Evolutionary conservation across 2,329 filamentous ascomycete genomes (phyloP), one percentile per base, ranked within the genome.

Genomic region (Bipolaris victoriae): DNA sequence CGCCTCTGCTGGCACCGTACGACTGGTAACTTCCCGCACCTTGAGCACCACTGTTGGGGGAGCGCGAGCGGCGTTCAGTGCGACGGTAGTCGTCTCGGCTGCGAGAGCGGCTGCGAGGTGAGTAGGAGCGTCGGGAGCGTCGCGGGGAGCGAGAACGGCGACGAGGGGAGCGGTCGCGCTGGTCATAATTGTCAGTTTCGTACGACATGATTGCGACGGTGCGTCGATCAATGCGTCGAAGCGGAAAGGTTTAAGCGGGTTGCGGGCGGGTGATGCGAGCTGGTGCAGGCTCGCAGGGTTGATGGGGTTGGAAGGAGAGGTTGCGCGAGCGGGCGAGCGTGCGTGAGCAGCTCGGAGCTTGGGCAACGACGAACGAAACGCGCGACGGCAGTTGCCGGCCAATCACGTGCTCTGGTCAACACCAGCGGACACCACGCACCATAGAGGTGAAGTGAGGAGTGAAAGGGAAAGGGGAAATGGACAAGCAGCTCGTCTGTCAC

Each of bases 11-110:
- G 86, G 73, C 73, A 68, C 74, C 73, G 71, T 79, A 78, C 76
- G 85, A 86, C 79, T 72, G 69, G 75, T 86, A 85, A 82, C 88
- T 90, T 84, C 88, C 90, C 75, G 87, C 83, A 76, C 86, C 88
- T 67, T 73, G 76, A 79, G 88, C 80, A 77, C 82, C 88, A 82
- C 88, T 90, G 88, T 96, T 93, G 81, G 92, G 92, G 79, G 90
- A 95, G 77, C 91, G 90, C 78, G 89, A 92, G 78, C 79, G 75
- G 61, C 80, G 78, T 64, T 81, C 78, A 65, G 72, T 74, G 62
- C 79, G 77, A 58, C 79, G 76, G 60, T 78, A 78, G 62, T 78
- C 78, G 56, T 81, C 77, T 53, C 90, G 91, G 81, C 91, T 96
- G 80, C 92, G 90, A 73, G 92, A 96, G 79, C 92, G 83, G 74